Evolutionary conservation across 2,329 filamentous ascomycete genomes (phyloP).

Genomic region (Dryadomyces quercivorus): DNA sequence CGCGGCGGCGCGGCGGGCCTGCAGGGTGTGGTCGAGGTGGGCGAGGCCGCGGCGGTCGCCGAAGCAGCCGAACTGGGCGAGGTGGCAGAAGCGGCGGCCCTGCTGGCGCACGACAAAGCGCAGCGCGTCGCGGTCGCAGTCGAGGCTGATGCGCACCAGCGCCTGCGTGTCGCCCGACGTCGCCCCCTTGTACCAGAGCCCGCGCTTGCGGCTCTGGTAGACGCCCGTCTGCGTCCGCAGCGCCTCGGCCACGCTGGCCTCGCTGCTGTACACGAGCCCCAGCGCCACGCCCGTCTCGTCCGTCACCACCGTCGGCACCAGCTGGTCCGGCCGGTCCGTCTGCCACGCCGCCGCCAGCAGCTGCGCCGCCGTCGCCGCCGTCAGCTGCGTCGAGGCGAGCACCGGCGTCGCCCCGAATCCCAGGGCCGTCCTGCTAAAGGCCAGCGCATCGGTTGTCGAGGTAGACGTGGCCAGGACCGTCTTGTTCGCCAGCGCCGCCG

Average conservation of each 20-base stretch:
- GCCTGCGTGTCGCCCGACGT: constrained; percentile 91
- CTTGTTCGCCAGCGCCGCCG: constrained; percentile 38
- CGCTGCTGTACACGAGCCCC: constrained; percentile 88
- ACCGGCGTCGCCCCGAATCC: constrained; percentile 55
- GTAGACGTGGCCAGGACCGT: constrained; percentile 25
- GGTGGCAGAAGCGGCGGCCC: constrained; percentile 81
- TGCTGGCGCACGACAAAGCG: constrained; percentile 84
- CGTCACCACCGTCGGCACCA: constrained; percentile 82
- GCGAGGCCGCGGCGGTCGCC: constrained; percentile 72
- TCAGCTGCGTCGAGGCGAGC: constrained; percentile 58
- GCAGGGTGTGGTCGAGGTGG: constrained; percentile 75
- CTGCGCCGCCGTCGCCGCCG: constrained; percentile 60
- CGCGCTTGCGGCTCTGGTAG: constrained; percentile 91
- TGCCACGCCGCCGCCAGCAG: constrained; percentile 65
- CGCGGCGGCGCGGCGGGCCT: constrained; percentile 68
- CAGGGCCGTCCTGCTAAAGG: constrained; percentile 34
- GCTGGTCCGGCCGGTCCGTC: constrained; percentile 70
- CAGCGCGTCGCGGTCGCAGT: constrained; percentile 89
- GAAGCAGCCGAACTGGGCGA: constrained; percentile 87
- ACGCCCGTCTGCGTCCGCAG: constrained; percentile 68
- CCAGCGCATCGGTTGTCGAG: constrained; percentile 25
- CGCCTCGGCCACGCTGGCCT: constrained; percentile 80
- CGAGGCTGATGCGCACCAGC: constrained; percentile 69
- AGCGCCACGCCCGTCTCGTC: constrained; percentile 77
- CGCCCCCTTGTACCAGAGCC: constrained; percentile 92